phyloP scores from a whole-genome alignment of 208 protist genomes.

The Naegleria lovaniensis region DNA sequence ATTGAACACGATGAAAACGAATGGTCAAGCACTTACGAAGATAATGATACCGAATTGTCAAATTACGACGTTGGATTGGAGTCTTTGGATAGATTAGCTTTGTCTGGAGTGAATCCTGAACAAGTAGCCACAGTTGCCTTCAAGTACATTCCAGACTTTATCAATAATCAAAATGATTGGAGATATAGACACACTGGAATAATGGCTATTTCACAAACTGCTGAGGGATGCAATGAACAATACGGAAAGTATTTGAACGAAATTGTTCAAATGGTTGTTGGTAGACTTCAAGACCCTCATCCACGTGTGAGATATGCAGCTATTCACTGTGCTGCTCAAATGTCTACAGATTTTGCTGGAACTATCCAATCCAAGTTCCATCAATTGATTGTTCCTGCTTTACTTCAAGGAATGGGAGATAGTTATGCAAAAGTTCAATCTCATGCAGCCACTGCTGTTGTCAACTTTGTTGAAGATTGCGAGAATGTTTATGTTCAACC shows the following conservation, averaged over 20 bases:
- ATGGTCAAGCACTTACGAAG: constrained; percentile 38
- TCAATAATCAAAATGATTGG: constrained; percentile 50
- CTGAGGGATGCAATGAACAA: constrained; percentile 58
- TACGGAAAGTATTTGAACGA: constrained; percentile 46
- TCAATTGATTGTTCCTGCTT: constrained; percentile 42
- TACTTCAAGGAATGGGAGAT: constrained; percentile 53
- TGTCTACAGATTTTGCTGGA: constrained; percentile 63
- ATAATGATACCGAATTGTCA: constrained; percentile 40
- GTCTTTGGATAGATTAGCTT: constrained; percentile 57
- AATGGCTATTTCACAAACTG: constrained; percentile 57
- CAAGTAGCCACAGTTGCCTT: constrained; percentile 50
- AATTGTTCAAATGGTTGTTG: constrained; percentile 44
- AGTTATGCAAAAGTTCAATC: constrained; percentile 44
- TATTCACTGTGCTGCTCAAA: constrained; percentile 66
- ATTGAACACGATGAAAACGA: constrained; percentile 43
- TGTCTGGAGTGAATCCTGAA: constrained; percentile 53
- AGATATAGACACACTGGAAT: constrained; percentile 56
- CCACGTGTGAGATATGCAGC: constrained; percentile 68
- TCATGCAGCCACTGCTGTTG: constrained; percentile 58
- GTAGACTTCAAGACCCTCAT: constrained; percentile 48
- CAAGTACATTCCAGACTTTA: constrained; percentile 37
- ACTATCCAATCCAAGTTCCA: constrained; percentile 41
- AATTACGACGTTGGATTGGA: constrained; percentile 51
- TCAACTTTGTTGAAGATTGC: constrained; percentile 66
- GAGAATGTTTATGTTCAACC: constrained; percentile 37